Evolutionary conservation across 2,329 filamentous ascomycete species (phyloP), one percentile per base, ranked within the genome.

Genomic region (Myriosclerotinia curreyana): DNA sequence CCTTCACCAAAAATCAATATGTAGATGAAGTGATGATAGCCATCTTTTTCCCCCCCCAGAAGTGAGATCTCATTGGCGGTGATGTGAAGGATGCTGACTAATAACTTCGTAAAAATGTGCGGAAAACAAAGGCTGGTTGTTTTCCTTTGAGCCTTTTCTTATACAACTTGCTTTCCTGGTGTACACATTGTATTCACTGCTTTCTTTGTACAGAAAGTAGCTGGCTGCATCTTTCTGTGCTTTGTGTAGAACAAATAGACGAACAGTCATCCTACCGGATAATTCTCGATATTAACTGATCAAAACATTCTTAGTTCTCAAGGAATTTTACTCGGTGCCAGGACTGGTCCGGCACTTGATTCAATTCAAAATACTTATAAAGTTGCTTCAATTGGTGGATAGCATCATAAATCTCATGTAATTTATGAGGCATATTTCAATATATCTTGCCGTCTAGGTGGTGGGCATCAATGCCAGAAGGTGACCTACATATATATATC

Each of bases 171-270:
- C 4, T 34, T 7, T 20, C 34, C 40, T 34, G 8, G 5, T 58
- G 20, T 12, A 46, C 15, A 34, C 20, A 22, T 42, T 34, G 12
- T n/a, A 20, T 46, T 46, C 22, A 46, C 20, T 55, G 9, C 22
- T 55, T 42, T n/a, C 40, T 58, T 58, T 58, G 22, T 58, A 12
- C 20, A 58, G 28, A n/a, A 34, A 7, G 11, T 58, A 17, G 28
- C 20, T 28, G 5, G n/a, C 20, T 36, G 14, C 28, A 36, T 12
- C 17, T n/a, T 34, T 34, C n/a, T 46, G 7, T 58, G 20, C n/a
- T 48, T 58, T 58, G 7, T 58, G 25, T 46, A 2, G 28, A 17
- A 14, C 40, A 36, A 40, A 20, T 15, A 38, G 12, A 38, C 11
- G 1, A 6, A 31, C 22, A 42, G 14, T 55, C 53, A 42, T 55